phyloP scores from a whole-genome alignment of 345 rosid species.

The Ricinus communis region DNA sequence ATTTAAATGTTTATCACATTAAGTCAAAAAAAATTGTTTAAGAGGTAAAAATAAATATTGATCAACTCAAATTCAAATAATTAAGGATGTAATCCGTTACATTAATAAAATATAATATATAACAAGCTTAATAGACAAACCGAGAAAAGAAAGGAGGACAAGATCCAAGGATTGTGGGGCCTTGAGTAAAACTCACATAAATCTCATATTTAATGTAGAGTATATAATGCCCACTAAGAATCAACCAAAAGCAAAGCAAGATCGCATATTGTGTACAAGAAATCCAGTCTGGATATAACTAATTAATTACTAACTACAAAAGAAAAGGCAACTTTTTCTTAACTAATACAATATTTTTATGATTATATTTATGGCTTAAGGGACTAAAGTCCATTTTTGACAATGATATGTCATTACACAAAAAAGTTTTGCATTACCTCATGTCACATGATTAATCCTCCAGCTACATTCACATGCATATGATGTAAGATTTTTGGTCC shows the following conservation, averaged over 20 bases:
- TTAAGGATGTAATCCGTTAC: no score
- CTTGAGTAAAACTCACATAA: neutral
- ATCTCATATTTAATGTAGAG: neutral
- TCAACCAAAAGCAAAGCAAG: neutral
- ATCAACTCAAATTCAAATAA: no score
- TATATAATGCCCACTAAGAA: neutral
- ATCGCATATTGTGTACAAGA: neutral
- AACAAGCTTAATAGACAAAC: no score
- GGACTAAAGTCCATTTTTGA: conserved; percentile 1
- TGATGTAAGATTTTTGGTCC: neutral
- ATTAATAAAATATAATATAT: no score
- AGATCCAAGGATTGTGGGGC: conserved; percentile 5
- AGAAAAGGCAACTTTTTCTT: neutral
- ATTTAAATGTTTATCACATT: no score
- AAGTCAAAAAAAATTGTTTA: no score
- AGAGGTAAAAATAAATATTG: no score
- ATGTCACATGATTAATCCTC: conserved; percentile 1
- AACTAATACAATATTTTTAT: conserved; percentile 3
- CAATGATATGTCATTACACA: neutral
- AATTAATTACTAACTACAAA: neutral
- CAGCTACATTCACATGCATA: conserved; percentile 13
- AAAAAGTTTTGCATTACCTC: neutral
- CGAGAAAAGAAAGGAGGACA: neutral
- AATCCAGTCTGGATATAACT: conserved; percentile 21
- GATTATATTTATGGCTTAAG: neutral